Conservation (phyloP, 768 basidiomycete species). For the Cystobasidium onofrii region DNA sequence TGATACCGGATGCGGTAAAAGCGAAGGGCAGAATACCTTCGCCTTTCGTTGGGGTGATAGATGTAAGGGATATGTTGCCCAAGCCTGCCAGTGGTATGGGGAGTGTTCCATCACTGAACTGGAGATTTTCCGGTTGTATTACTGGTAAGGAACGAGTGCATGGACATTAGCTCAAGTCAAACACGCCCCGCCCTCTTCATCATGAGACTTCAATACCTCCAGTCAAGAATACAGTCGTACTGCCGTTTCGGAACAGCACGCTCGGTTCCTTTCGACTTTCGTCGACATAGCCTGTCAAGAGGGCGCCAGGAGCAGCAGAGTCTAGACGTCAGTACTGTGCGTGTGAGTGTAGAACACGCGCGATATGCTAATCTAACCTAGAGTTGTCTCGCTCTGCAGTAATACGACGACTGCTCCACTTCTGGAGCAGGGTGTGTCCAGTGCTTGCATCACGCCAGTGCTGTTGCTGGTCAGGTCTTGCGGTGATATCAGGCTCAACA, state of each 20-base stretch:
- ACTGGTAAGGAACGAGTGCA: background rate
- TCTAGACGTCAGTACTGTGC: too few species aligned
- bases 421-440: background rate
- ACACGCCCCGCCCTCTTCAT: too few species aligned
- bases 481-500: background rate
- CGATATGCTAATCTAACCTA: background rate
- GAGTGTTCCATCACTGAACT: background rate
- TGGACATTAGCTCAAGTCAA: background rate
- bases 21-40: background rate
- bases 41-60: background rate
- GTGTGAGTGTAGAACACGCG: too few species aligned
- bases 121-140: background rate
- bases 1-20: background rate
- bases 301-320: too few species aligned
- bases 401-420: background rate
- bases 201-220: background rate
- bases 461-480: background rate
- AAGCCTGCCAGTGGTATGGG: background rate
- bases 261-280: background rate
- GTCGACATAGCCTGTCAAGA: background rate
- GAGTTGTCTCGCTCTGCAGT: background rate
- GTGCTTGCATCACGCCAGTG: background rate
- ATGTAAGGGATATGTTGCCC: background rate
- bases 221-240: background rate
- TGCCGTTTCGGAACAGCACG: background rate